Evolutionary conservation across 805 yeast genomes (phyloP).

Genomic region (Candida germanica): DNA sequence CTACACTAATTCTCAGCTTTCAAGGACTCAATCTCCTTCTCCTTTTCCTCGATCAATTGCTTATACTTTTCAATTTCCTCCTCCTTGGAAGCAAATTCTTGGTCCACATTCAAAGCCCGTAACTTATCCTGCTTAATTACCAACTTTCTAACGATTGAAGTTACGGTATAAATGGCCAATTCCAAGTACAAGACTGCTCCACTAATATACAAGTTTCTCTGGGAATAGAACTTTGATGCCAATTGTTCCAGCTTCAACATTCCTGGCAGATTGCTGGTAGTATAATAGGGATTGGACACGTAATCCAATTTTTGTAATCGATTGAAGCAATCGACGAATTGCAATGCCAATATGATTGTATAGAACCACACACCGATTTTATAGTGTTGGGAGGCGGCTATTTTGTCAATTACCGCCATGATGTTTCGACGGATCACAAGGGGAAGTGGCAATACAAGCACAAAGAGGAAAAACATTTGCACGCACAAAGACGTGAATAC

Average conservation of each 20-base stretch:
- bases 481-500: constrained; percentile 46
- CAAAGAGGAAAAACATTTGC: constrained; percentile 49
- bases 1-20: constrained; percentile 52
- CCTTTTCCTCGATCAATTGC: constrained; percentile 36
- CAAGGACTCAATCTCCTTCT: constrained; percentile 44
- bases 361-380: constrained; percentile 44
- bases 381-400: constrained; percentile 38
- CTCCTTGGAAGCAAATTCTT: constrained; percentile 15
- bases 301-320: constrained; percentile 29
- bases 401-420: constrained; percentile 31
- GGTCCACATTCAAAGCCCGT: constrained; percentile 9
- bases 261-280: constrained; percentile 5
- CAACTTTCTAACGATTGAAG: constrained; percentile 50
- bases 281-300: constrained; percentile 21
- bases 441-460: constrained; percentile 57
- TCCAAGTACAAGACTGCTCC: constrained; percentile 60
- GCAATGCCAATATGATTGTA: constrained; percentile 41
- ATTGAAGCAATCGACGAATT: constrained; percentile 55
- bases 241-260: constrained; percentile 46
- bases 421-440: constrained; percentile 42
- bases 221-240: constrained; percentile 61
- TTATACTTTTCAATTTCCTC: constrained; percentile 34
- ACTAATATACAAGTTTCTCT: constrained; percentile 58
- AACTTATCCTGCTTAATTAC: constrained; percentile 41
- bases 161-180: constrained; percentile 53